These are phyloP conservation scores for Mortierella sp. DNA, from an alignment of 371 early-diverging fungal genomes.

Conservation along the genomic window DNA sequence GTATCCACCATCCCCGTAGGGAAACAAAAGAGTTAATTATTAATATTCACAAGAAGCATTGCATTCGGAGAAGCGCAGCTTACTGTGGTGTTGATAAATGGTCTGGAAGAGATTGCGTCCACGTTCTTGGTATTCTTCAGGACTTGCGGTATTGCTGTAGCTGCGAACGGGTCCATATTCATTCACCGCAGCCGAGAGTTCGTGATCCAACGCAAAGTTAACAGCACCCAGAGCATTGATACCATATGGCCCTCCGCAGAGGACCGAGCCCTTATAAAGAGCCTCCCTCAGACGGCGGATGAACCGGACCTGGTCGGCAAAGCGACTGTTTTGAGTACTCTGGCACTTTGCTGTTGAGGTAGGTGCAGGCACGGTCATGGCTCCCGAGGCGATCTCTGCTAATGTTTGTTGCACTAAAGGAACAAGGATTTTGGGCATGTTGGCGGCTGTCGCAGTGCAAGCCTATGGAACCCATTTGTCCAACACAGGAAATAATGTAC, in stretches of 20 bases:
- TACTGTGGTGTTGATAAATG: slow-evolving; percentile 46
- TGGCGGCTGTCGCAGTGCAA: slow-evolving; percentile 34
- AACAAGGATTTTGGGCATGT: slow-evolving; percentile 39
- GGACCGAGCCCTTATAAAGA: slow-evolving; percentile 33
- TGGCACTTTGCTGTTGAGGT: neutral
- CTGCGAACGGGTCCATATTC: slow-evolving; percentile 28
- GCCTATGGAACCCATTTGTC: slow-evolving; percentile 30
- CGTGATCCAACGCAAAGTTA: slow-evolving; percentile 32
- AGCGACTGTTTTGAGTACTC: neutral
- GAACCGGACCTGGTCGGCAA: slow-evolving; percentile 30
- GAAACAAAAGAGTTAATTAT: too few species aligned
- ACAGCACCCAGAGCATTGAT: slow-evolving; percentile 51
- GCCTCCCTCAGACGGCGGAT: slow-evolving; percentile 39
- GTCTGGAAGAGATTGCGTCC: slow-evolving; percentile 38
- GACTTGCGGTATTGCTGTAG: slow-evolving; percentile 4
- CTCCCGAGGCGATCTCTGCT: slow-evolving; percentile 19
- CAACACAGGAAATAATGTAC: neutral
- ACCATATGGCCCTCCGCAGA: slow-evolving; percentile 47
- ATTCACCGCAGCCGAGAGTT: slow-evolving; percentile 28
- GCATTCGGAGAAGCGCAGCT: too few species aligned
- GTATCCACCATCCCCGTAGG: too few species aligned
- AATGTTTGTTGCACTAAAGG: slow-evolving; percentile 41
- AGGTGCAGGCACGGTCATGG: slow-evolving; percentile 8
- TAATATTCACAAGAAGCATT: too few species aligned
- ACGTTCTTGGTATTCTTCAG: slow-evolving; percentile 36